phyloP scores from a whole-genome alignment of 2,329 filamentous ascomycete species.

The Lachnellula cervina region DNA sequence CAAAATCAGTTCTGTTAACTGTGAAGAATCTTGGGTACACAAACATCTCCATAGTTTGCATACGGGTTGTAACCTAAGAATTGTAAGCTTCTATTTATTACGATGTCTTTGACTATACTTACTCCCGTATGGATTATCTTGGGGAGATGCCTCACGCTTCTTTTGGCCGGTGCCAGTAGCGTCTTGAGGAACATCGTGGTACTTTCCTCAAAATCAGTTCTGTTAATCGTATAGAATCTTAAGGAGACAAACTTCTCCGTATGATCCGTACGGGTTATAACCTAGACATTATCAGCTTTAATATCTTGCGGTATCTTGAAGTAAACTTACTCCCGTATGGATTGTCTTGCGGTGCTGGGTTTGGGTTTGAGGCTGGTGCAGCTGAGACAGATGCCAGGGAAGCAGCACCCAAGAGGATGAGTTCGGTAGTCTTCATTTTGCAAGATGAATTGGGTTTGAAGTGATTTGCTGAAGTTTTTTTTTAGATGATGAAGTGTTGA shows the following conservation, averaged over 20 bases:
- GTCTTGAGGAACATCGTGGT: background rate
- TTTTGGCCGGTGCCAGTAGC: background rate
- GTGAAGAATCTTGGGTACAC: too few relatives aligned
- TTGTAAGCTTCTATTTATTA: too few relatives aligned
- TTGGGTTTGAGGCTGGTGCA: slow-evolving; percentile 12
- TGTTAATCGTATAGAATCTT: background rate
- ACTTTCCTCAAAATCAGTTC: background rate
- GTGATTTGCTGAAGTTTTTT: background rate
- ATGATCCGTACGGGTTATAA: background rate
- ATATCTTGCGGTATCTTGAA: background rate
- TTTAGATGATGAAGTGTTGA: background rate
- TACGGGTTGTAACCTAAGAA: too few relatives aligned
- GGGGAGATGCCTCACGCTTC: too few relatives aligned
- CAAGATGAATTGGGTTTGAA: background rate
- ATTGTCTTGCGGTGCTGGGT: slow-evolving; percentile 1
- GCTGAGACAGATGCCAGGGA: slow-evolving; percentile 13
- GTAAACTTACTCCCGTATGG: background rate
- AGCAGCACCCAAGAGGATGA: slow-evolving; percentile 15
- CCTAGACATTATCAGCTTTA: background rate
- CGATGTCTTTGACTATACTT: too few relatives aligned
- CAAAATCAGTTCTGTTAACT: background rate
- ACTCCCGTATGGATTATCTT: too few relatives aligned
- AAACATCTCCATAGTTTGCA: too few relatives aligned
- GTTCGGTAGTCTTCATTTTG: slow-evolving; percentile 12
- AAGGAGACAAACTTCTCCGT: background rate